Evolutionary conservation across 2,329 filamentous ascomycete genomes (phyloP).

Genomic region (Ilyonectria destructans): DNA sequence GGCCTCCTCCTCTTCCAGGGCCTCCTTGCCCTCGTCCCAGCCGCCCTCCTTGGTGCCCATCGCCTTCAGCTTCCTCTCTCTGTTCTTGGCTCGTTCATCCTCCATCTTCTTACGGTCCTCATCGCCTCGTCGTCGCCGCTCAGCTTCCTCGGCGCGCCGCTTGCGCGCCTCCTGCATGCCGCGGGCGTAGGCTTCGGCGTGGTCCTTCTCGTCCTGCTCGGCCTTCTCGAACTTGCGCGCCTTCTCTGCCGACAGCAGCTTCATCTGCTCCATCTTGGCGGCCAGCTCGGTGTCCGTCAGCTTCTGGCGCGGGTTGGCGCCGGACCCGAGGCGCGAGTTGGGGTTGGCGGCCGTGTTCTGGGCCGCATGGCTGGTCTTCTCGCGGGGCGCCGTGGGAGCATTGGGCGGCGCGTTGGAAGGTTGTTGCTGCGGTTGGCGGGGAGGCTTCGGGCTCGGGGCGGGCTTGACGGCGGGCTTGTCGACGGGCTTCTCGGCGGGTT

Average conservation of each 20-base stretch:
- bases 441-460: constrained; percentile 29
- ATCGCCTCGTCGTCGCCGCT: constrained; percentile 67
- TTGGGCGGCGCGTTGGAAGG: constrained; percentile 51
- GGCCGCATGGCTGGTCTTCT: constrained; percentile 43
- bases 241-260: constrained; percentile 71
- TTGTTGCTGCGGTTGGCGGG: constrained; percentile 39
- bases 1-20: constrained; percentile 59
- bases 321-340: constrained; percentile 66
- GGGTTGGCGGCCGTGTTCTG: constrained; percentile 55
- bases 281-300: constrained; percentile 73
- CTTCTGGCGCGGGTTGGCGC: constrained; percentile 73
- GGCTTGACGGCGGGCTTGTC: constrained; percentile 29
- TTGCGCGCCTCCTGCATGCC: constrained; percentile 71
- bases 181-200: constrained; percentile 69
- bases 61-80: constrained; percentile 74
- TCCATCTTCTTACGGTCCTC: constrained; percentile 69
- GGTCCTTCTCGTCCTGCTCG: constrained; percentile 70
- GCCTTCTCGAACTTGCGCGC: constrained; percentile 73
- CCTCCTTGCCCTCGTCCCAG: constrained; percentile 74
- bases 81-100: constrained; percentile 73
- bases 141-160: constrained; percentile 67
- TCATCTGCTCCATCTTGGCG: constrained; percentile 75
- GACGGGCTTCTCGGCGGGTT: background rate
- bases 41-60: constrained; percentile 68
- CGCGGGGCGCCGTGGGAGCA: constrained; percentile 51